A percentile compares a stretch with the other conserved stretches of the same genome.
Conservation (phyloP, 345 rosid genomes). For the Melastoma malabathricum region DNA sequence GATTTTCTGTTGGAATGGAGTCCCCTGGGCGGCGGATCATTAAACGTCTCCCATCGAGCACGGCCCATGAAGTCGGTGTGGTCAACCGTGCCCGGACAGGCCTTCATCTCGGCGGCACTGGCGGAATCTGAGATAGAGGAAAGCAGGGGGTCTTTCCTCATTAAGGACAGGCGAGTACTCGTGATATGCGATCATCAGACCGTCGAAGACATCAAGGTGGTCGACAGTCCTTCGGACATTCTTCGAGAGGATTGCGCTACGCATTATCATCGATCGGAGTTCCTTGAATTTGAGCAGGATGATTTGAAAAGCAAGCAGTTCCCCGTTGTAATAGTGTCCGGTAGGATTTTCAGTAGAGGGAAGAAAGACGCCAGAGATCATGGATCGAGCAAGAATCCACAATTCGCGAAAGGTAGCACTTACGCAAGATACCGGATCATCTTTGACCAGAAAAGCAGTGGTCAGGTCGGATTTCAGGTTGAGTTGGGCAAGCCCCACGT, state of each 20-base stretch:
- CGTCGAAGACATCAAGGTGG: conserved; percentile 29
- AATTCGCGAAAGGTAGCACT: conserved; percentile 6
- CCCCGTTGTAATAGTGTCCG: conserved; percentile 36
- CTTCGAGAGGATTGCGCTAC: conserved; percentile 5
- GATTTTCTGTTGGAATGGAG: conserved; percentile 49
- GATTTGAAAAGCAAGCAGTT: conserved; percentile 12
- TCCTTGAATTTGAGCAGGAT: conserved; percentile 10
- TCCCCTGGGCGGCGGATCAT: conserved; percentile 26
- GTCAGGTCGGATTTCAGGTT: conserved; percentile 40
- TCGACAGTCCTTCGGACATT: conserved; percentile 11
- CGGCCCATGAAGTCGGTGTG: conserved; percentile 34
- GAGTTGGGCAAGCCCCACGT: conserved; percentile 25
- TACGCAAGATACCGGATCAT: conserved; percentile 36
- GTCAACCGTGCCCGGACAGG: conserved; percentile 46
- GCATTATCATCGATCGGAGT: conserved; percentile 10
- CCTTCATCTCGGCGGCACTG: conserved; percentile 50
- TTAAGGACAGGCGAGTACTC: conserved; percentile 24
- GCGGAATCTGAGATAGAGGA: conserved; percentile 53
- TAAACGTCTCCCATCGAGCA: conserved; percentile 32
- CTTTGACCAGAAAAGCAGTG: conserved; percentile 32
- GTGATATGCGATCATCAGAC: conserved; percentile 38
- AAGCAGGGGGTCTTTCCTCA: conserved; percentile 52
- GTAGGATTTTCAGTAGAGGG: conserved; percentile 23
- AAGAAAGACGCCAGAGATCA: conserved; percentile 13
- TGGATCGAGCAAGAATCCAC: conserved; percentile 5